Percentiles rank a stretch among this genome's conserved stretches.
phyloP scores from a whole-genome alignment of 768 basidiomycete genomes.

The Amanita pallidorosea region DNA sequence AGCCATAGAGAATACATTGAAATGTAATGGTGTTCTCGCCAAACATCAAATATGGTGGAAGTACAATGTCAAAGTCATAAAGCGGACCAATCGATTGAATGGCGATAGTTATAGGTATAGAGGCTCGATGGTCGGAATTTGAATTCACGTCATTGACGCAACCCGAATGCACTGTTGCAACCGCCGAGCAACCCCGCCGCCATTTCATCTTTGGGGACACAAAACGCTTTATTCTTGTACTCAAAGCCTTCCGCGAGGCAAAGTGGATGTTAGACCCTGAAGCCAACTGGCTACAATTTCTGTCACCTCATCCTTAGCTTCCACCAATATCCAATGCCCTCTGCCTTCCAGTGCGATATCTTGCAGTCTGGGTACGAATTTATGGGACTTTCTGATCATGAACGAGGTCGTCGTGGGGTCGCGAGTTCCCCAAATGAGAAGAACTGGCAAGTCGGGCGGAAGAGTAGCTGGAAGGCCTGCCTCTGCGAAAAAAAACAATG shows the following conservation, averaged over 20 bases:
- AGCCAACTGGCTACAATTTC: constrained; percentile 38
- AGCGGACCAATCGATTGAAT: no score
- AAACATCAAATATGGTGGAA: no score
- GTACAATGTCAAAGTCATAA: no score
- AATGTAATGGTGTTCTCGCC: no score
- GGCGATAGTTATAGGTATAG: no score
- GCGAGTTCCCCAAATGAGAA: constrained; percentile 48
- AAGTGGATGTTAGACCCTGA: constrained; percentile 18
- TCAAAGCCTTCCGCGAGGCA: constrained; percentile 11
- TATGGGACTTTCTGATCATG: constrained; percentile 31
- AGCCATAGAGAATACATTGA: no score
- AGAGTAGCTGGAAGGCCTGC: constrained; percentile 33
- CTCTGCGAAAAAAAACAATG: constrained; percentile 22
- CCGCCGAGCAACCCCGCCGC: no score
- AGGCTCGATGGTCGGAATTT: no score
- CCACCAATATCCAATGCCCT: constrained; percentile 65
- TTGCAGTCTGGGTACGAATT: constrained; percentile 40
- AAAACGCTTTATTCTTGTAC: no score
- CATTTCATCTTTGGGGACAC: no score
- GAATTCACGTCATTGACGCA: no score
- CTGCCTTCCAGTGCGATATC: constrained; percentile 40
- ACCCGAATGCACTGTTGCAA: no score
- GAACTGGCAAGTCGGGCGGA: constrained; percentile 39
- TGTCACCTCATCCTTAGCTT: constrained; percentile 46
- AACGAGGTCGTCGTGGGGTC: constrained; percentile 37